phyloP scores from a whole-genome alignment of 2,329 filamentous ascomycete genomes.

The Alternaria solani region DNA sequence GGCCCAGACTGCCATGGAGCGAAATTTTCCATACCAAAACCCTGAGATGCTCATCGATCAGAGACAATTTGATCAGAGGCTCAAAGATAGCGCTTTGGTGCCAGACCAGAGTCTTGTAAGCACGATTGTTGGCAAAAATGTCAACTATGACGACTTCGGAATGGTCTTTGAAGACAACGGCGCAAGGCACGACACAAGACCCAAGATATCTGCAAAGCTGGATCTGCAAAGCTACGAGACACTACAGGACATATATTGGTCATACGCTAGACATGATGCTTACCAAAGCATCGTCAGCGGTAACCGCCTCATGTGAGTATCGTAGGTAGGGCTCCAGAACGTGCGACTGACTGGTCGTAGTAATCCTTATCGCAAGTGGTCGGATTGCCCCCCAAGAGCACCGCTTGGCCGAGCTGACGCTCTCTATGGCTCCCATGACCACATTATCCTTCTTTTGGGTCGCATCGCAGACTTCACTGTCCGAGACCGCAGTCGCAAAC shows the following conservation, averaged over 20 bases:
- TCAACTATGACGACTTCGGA: constrained; percentile 67
- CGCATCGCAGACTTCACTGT: constrained; percentile 81
- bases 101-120: constrained; percentile 63
- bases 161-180: constrained; percentile 54
- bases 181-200: constrained; percentile 45
- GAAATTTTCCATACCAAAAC: constrained; percentile 41
- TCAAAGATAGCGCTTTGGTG: constrained; percentile 57
- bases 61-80: constrained; percentile 33
- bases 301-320: constrained; percentile 80
- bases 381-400: constrained; percentile 85
- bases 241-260: constrained; percentile 90
- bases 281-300: constrained; percentile 91
- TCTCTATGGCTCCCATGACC: constrained; percentile 88
- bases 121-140: constrained; percentile 63
- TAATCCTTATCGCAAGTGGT: constrained; percentile 81
- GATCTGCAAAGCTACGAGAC: constrained; percentile 84
- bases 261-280: constrained; percentile 92
- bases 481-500: constrained; percentile 79
- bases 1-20: constrained; percentile 53
- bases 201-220: constrained; percentile 38
- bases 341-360: constrained; percentile 56
- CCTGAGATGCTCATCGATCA: constrained; percentile 45
- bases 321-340: not conserved
- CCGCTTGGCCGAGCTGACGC: constrained; percentile 79
- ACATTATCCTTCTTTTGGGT: constrained; percentile 81